Evolutionary conservation across 2,329 filamentous ascomycete genomes (phyloP), one percentile per base, ranked within the genome.

Genomic region (Aspergillus udagawae): DNA sequence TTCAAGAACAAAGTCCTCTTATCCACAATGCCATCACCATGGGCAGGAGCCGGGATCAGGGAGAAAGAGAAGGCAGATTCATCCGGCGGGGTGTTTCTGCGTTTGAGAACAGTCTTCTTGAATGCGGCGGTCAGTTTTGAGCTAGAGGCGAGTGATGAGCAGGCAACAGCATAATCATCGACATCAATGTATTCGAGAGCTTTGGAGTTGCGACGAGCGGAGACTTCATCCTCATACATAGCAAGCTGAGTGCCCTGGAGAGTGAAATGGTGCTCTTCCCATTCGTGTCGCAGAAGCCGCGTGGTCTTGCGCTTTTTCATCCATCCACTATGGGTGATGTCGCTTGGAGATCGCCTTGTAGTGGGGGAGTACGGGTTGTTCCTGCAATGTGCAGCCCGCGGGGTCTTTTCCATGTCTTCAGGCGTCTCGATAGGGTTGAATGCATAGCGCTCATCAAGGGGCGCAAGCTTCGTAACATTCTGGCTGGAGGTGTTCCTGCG

Each of bases 251-350:
- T 90, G 52, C 88, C 89, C 61, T 86, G 85, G 59, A 97, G 86
- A 12, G 90, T 90, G 72, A 94, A 94, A 77, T 92, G 94, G 63
- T 90, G 86, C 69, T 96, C 90, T 67, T 92, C 84, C 92, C 92
- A 97, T 76, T 97, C 92, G 73, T 96, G 90, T 42, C 92, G 89
- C 56, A 97, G 83, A 79, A 96, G 86, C 67, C 86, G 87, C 45
- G 89, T 93, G 35, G 89, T 54, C 32, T 63, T 63, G 5, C 62
- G 60, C 42, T 64, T 64, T 20, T 63, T 65, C 63, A 65, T 96
- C 75, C 87, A 92, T 1, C 94, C 94, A 51, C 90, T 85, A 74
- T 92, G 91, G 3, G 3, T 23, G 23, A n/a, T n/a, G n/a, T n/a
- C n/a, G 84, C 61, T 6, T 7, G 14, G 6, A 14, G 32, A 88